A percentile compares a stretch with the other conserved stretches of the same genome.
These are phyloP conservation scores for Abortiporus biennis DNA, from an alignment of 1,284 basidiomycete genomes.

Conservation along the genomic window DNA sequence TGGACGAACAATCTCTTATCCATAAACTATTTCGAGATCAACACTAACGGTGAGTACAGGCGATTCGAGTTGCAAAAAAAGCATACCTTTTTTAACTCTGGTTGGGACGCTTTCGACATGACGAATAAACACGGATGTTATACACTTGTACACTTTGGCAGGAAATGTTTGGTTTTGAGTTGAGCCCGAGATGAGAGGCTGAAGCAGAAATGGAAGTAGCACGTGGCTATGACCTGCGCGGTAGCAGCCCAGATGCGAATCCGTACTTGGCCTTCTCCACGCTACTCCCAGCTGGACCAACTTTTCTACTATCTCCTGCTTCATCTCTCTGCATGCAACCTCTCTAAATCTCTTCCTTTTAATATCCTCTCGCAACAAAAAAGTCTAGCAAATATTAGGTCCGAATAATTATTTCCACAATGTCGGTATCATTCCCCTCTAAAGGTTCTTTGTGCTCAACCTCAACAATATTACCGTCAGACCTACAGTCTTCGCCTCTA, in stretches of 20 bases:
- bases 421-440: no score
- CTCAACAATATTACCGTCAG: no score
- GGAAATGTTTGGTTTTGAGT: not conserved
- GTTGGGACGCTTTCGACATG: conserved; percentile 91
- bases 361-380: no score
- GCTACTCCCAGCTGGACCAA: conserved; percentile 1
- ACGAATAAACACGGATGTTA: conserved; percentile 19
- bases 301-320: not conserved
- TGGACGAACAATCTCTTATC: conserved; percentile 96
- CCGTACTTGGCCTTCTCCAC: conserved; percentile 1
- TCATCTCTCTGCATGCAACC: not conserved
- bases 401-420: no score
- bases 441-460: no score
- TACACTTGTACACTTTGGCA: no score
- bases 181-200: not conserved
- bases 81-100: conserved; percentile 87
- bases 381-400: no score
- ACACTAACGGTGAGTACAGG: conserved; percentile 1
- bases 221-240: not conserved
- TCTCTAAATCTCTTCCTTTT: not conserved
- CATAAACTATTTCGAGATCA: conserved; percentile 81
- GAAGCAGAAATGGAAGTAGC: not conserved
- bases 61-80: conserved; percentile 2
- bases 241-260: not conserved
- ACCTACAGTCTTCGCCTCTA: no score